Evolutionary conservation across 768 basidiomycete species (phyloP).

Genomic region (Gloeostereum incarnatum): DNA sequence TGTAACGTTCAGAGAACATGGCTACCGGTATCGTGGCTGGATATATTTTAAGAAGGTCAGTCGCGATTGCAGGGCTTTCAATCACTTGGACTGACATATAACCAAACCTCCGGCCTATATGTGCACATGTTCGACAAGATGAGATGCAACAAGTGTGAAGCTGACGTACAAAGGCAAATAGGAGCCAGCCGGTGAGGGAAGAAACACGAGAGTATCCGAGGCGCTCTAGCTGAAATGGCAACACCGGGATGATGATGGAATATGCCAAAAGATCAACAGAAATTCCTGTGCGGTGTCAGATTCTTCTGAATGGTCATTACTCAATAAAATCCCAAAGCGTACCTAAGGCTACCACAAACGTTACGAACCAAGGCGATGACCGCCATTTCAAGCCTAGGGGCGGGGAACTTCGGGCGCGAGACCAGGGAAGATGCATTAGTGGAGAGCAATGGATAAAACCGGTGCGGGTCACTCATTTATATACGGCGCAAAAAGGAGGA

Average conservation of each 20-base stretch:
- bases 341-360: slow-evolving; percentile 44
- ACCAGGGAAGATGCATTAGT: too few relatives aligned
- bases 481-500: too few relatives aligned
- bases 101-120: slow-evolving; percentile 42
- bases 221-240: slow-evolving; percentile 51
- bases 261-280: slow-evolving; percentile 50
- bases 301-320: background rate
- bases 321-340: slow-evolving; percentile 9
- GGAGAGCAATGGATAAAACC: too few relatives aligned
- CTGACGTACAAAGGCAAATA: slow-evolving; percentile 50
- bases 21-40: slow-evolving; percentile 59
- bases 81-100: slow-evolving; percentile 28
- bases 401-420: too few relatives aligned
- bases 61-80: background rate
- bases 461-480: too few relatives aligned
- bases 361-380: slow-evolving; percentile 47
- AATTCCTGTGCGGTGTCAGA: too few relatives aligned
- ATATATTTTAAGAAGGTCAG: slow-evolving; percentile 10
- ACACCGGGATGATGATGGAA: slow-evolving; percentile 51
- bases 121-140: slow-evolving; percentile 3
- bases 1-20: slow-evolving; percentile 40
- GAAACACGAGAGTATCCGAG: slow-evolving; percentile 38
- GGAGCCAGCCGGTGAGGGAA: slow-evolving; percentile 46
- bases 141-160: too few relatives aligned
- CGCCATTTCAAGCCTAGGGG: slow-evolving; percentile 52